Evolutionary conservation across 2,329 filamentous ascomycete species (phyloP).

Genomic region (Rugonectria rugulosa): DNA sequence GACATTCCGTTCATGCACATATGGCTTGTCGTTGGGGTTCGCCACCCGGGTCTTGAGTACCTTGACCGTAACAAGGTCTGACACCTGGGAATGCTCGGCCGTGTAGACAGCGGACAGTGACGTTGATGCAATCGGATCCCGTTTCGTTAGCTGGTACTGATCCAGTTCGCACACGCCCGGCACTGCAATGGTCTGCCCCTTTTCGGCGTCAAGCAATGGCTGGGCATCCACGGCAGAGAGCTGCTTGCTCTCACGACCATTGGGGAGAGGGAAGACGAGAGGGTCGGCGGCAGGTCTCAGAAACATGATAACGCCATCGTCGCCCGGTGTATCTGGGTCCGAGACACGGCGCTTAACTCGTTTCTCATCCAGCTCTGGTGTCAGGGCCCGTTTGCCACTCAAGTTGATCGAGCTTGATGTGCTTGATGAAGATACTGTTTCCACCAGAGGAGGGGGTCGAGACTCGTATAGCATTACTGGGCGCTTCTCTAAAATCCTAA

Average conservation of each 20-base stretch:
- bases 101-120: constrained; percentile 64
- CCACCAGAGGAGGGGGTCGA: constrained; percentile 36
- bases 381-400: constrained; percentile 60
- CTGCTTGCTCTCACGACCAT: constrained; percentile 55
- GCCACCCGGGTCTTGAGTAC: constrained; percentile 63
- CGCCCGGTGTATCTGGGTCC: constrained; percentile 37
- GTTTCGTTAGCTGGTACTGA: constrained; percentile 62
- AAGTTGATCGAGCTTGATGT: constrained; percentile 50
- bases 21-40: constrained; percentile 52
- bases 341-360: constrained; percentile 53
- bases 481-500: constrained; percentile 64
- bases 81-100: constrained; percentile 59
- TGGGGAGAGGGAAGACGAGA: constrained; percentile 60
- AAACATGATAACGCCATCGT: constrained; percentile 64
- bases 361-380: constrained; percentile 53
- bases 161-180: constrained; percentile 60
- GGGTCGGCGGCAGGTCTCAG: constrained; percentile 58
- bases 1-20: constrained; percentile 61
- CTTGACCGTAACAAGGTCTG: constrained; percentile 66
- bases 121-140: constrained; percentile 63
- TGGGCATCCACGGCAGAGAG: constrained; percentile 56
- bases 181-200: constrained; percentile 58
- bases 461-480: constrained; percentile 51
- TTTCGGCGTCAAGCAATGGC: constrained; percentile 58
- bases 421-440: constrained; percentile 40